Evolutionary conservation across 306 rosid genomes (phyloP).

Genomic region (Prunus salicina): DNA sequence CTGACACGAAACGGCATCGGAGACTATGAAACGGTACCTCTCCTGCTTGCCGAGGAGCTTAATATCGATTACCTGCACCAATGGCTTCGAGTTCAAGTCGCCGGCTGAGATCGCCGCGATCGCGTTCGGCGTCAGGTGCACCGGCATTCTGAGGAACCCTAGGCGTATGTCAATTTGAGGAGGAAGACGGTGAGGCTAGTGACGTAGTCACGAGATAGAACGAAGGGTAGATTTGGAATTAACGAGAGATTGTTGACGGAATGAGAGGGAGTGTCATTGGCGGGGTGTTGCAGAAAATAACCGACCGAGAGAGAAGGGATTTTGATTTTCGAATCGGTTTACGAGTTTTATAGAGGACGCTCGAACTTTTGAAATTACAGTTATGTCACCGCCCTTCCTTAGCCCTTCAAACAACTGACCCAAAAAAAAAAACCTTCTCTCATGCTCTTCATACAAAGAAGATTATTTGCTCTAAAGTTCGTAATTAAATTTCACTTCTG

Average conservation of each 20-base stretch:
- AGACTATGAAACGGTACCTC: conserved; percentile 66
- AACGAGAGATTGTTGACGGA: not conserved
- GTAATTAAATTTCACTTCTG: too few species aligned
- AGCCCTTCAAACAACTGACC: not conserved
- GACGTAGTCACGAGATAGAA: not conserved
- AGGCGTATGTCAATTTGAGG: not conserved
- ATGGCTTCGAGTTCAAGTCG: conserved; percentile 73
- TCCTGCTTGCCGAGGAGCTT: conserved; percentile 55
- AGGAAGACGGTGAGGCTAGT: not conserved
- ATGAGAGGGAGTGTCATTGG: conserved; percentile 5
- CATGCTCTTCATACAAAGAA: too few species aligned
- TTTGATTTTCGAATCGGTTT: not conserved
- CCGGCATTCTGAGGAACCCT: conserved; percentile 53
- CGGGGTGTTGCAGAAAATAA: not conserved
- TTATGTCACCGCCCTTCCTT: not conserved
- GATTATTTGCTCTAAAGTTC: too few species aligned
- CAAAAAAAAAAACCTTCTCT: not conserved
- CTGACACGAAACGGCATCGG: conserved; percentile 65
- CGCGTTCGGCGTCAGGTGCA: conserved; percentile 81
- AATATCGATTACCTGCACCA: conserved; percentile 74
- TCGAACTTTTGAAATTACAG: not conserved
- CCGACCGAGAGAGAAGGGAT: not conserved
- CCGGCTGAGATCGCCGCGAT: conserved; percentile 60
- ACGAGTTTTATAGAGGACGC: not conserved
- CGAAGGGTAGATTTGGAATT: not conserved